Conservation (phyloP, 2,329 filamentous ascomycete genomes). For the Bipolaris victoriae region DNA sequence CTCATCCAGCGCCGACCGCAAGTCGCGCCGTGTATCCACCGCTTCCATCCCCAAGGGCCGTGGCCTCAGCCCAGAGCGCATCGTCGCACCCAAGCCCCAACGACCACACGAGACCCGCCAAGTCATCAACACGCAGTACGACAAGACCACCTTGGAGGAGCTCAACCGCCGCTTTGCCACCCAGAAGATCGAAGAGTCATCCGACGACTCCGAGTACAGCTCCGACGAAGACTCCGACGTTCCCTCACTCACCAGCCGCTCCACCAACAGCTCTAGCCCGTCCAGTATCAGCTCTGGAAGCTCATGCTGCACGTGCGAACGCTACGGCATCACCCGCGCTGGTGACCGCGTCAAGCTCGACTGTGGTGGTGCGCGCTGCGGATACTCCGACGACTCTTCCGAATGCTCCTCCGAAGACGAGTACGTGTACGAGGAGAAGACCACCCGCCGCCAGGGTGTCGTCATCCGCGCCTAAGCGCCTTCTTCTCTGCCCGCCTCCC, state of each 20-base stretch:
- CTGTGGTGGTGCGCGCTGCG: conserved; percentile 88
- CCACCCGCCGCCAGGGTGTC: conserved; percentile 55
- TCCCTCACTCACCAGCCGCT: conserved; percentile 73
- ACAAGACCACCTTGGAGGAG: conserved; percentile 76
- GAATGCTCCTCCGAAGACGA: conserved; percentile 75
- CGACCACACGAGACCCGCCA: conserved; percentile 85
- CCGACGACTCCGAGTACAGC: conserved; percentile 61
- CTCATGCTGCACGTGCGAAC: conserved; percentile 84
- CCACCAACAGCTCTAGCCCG: conserved; percentile 67
- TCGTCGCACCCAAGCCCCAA: conserved; percentile 87
- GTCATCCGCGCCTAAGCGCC: conserved; percentile 48
- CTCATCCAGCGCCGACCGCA: conserved; percentile 50
- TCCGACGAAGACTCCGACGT: conserved; percentile 78
- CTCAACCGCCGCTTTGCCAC: conserved; percentile 75
- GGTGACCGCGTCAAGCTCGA: conserved; percentile 95
- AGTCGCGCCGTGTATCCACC: conserved; percentile 59
- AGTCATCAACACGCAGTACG: conserved; percentile 83
- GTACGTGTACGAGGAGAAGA: conserved; percentile 58
- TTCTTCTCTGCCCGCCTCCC: neutral
- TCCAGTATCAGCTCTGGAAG: conserved; percentile 65
- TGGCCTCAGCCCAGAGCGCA: conserved; percentile 84
- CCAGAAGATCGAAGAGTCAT: conserved; percentile 63
- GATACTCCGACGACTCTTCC: conserved; percentile 73
- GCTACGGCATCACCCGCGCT: conserved; percentile 93
- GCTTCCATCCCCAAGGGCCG: conserved; percentile 85